Conservation (phyloP, 805 yeast genomes). For the Schwanniomyces pseudopolymorphus region DNA sequence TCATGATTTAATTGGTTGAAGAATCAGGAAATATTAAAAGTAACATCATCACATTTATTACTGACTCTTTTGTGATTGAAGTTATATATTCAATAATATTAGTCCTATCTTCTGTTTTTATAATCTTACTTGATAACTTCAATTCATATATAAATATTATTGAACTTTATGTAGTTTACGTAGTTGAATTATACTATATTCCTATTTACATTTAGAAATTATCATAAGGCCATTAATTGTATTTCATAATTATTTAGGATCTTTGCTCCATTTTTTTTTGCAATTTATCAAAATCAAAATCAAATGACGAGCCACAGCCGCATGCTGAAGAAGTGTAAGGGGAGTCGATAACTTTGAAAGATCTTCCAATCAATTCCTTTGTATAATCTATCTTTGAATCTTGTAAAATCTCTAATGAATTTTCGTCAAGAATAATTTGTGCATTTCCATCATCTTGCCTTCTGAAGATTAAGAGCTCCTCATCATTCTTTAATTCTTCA, state of each 20-base stretch:
- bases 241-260: slow-evolving; percentile 1
- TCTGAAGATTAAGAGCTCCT: slow-evolving; percentile 54
- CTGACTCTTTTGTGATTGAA: neutral
- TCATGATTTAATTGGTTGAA: slow-evolving; percentile 12
- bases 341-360: slow-evolving; percentile 85
- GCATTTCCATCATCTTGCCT: slow-evolving; percentile 59
- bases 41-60: neutral
- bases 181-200: neutral
- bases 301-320: slow-evolving; percentile 49
- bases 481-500: slow-evolving; percentile 32
- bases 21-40: neutral
- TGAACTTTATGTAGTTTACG: slow-evolving; percentile 1
- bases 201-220: slow-evolving; percentile 1
- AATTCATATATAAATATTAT: slow-evolving; percentile 1
- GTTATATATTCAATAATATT: neutral
- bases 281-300: slow-evolving; percentile 47
- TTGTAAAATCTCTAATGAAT: slow-evolving; percentile 75
- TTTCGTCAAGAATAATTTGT: slow-evolving; percentile 72
- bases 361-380: slow-evolving; percentile 91
- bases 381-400: slow-evolving; percentile 87
- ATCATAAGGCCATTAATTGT: neutral
- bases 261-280: slow-evolving; percentile 16
- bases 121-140: neutral
- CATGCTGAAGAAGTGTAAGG: slow-evolving; percentile 70
- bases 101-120: neutral